phyloP scores from a whole-genome alignment of 441 rosid genomes.

The Pelargonium cotyledonis region DNA sequence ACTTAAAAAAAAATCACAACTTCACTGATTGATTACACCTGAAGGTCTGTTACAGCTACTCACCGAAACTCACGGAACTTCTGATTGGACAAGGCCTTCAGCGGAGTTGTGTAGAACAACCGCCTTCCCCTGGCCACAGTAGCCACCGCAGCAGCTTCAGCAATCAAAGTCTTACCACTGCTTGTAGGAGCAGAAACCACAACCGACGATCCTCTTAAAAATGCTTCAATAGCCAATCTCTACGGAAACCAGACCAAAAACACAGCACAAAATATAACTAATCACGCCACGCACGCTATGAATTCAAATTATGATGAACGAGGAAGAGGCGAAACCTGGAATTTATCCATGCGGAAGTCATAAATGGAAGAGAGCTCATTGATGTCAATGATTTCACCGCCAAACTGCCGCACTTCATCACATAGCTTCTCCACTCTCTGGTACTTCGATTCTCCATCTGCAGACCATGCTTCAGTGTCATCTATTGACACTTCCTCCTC shows the following conservation, averaged over 20 bases:
- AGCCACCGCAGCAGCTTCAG: constrained; percentile 95
- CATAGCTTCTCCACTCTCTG: constrained; percentile 78
- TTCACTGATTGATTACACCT: background rate
- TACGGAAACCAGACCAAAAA: constrained; percentile 19
- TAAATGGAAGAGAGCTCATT: constrained; percentile 76
- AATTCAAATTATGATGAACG: background rate
- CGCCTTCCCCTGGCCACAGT: constrained; percentile 77
- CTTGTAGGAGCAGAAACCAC: constrained; percentile 98
- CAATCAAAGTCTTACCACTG: constrained; percentile 94
- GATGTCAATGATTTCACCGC: constrained; percentile 63
- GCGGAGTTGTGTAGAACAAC: constrained; percentile 86
- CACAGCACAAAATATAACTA: too few relatives aligned
- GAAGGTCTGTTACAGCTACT: background rate
- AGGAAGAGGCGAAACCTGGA: constrained; percentile 50
- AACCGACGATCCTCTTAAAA: constrained; percentile 74
- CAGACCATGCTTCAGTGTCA: constrained; percentile 20
- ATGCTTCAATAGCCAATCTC: constrained; percentile 81
- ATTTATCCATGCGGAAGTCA: constrained; percentile 84
- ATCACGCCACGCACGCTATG: background rate
- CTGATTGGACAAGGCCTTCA: constrained; percentile 94
- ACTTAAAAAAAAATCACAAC: background rate
- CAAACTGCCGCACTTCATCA: constrained; percentile 55
- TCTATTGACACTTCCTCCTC: constrained; percentile 19
- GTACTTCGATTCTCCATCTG: constrained; percentile 47
- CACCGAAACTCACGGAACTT: constrained; percentile 94